phyloP scores from a whole-genome alignment of 331 rosid genomes.

The Telfairia occidentalis region DNA sequence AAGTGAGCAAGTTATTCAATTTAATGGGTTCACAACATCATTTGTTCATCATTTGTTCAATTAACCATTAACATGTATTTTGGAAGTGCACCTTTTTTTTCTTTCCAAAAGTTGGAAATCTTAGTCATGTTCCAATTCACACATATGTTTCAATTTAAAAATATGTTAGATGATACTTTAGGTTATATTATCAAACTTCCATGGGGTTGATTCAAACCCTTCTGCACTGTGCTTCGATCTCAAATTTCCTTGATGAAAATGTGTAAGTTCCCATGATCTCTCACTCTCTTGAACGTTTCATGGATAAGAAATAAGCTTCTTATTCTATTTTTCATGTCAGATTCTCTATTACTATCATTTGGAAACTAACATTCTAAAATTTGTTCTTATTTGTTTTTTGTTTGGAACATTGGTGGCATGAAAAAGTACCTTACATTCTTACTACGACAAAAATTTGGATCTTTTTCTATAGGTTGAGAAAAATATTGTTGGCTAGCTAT shows the following conservation, averaged over 20 bases:
- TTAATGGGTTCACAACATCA: slow-evolving; percentile 63
- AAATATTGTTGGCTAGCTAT: no score
- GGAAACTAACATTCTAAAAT: no score
- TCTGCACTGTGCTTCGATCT: slow-evolving; percentile 15
- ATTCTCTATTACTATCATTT: background rate
- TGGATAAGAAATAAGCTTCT: background rate
- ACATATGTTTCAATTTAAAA: background rate
- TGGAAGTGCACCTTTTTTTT: background rate
- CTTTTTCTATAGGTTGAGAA: no score
- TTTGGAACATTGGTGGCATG: no score
- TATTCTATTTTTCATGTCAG: background rate
- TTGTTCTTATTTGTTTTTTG: no score
- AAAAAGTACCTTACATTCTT: no score
- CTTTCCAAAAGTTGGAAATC: background rate
- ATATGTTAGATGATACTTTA: background rate
- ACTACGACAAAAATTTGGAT: no score
- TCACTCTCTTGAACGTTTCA: background rate
- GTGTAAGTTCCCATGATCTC: slow-evolving; percentile 46
- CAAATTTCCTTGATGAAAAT: slow-evolving; percentile 71
- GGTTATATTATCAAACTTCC: background rate
- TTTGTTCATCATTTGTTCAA: slow-evolving; percentile 59
- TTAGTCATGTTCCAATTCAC: background rate
- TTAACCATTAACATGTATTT: background rate
- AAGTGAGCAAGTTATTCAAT: slow-evolving; percentile 81
- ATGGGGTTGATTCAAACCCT: background rate